These are phyloP conservation scores for Macrolepiota dolichaula DNA, from an alignment of 768 basidiomycete species.

Conservation along the genomic window DNA sequence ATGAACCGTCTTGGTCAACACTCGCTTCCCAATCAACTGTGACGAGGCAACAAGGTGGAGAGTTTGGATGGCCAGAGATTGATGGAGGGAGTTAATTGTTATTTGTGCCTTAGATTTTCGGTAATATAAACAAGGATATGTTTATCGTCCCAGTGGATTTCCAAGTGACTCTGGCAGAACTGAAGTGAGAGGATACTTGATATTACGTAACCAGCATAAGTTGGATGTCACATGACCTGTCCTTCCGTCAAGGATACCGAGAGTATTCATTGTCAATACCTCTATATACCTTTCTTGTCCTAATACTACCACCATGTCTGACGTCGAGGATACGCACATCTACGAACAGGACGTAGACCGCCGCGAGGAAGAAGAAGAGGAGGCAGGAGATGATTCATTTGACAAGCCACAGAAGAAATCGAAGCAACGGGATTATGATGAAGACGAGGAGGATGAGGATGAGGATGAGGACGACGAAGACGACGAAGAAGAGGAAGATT, in stretches of 20 bases:
- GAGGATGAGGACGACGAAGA: conserved; percentile 56
- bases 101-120: not conserved
- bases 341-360: conserved; percentile 45
- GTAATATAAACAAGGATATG: not conserved
- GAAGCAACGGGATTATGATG: conserved; percentile 27
- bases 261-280: not conserved
- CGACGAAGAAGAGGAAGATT: conserved; percentile 55
- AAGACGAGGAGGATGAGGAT: conserved; percentile 36
- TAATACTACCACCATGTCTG: conserved; percentile 39
- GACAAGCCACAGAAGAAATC: conserved; percentile 31
- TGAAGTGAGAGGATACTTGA: not conserved
- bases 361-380: conserved; percentile 38
- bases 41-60: conserved; percentile 18
- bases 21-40: conserved; percentile 18
- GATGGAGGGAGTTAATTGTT: conserved; percentile 14
- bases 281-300: conserved; percentile 7
- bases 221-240: too few relatives aligned
- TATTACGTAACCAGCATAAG: conserved; percentile 4
- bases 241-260: not conserved
- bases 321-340: conserved; percentile 34
- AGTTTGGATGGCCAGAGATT: conserved; percentile 23
- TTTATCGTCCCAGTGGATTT: not conserved
- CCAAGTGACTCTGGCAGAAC: not conserved
- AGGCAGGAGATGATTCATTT: conserved; percentile 32
- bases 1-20: conserved; percentile 23